Evolutionary conservation across 139 green algal genomes (phyloP), one percentile per base, ranked within the genome.

Genomic region (Picochlorum sp.): DNA sequence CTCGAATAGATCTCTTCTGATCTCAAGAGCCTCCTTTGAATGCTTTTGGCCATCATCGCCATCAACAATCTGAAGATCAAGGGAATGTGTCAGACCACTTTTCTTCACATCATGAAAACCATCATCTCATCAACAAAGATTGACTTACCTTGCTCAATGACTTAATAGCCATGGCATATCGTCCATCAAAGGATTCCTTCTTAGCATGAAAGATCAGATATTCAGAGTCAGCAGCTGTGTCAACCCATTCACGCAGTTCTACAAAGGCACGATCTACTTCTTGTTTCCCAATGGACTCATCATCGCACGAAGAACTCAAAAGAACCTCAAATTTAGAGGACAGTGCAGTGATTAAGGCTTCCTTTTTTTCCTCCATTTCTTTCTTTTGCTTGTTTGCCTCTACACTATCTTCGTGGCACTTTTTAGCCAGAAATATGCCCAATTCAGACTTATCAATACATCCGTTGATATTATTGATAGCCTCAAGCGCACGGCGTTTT

Each of bases 301-400:
- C 26, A 65, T 33, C 53, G 74, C 39, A 57, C 45, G 72, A 57
- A 33, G 59, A 30, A 1, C 82, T 70, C 59, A 90, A 57, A 49
- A 85, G 71, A 0, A 70, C 78, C 10, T 10, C 22, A 8, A 64
- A 67, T 58, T 85, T 85, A 0, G 53, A 35, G 0, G 54, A 29
- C 33, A 93, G 72, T 1, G 81, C 85, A 13, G 89, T 81, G 7
- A 85, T 33, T 35, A 94, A 55, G 3, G 80, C 86, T 0, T 61
- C 33, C 59, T 82, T 82, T 7, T 61, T 39, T 40, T 79, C 69
- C 9, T 87, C 79, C 63, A 74, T 75, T 3, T 80, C 68, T 20
- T 70, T 70, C 40, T 69, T 73, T 18, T 62, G 31, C 41, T 69
- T 59, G 0, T 44, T 44, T 0, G 62, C 70, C 44, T 69, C 76